Conservation (phyloP, 2,329 filamentous ascomycete genomes). For the Fusarium acutatum region DNA sequence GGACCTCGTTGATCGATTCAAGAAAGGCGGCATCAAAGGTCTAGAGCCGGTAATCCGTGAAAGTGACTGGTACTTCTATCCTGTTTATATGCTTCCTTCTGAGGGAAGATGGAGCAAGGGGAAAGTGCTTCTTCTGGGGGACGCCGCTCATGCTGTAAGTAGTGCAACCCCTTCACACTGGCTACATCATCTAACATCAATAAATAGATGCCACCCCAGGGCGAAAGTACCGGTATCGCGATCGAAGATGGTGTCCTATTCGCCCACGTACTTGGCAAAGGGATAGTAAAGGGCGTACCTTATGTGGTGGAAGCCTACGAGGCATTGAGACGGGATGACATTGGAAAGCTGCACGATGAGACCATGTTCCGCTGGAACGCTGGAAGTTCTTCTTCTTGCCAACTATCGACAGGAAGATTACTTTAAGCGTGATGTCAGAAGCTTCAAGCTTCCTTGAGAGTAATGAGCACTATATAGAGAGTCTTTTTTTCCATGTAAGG, state of each 20-base stretch:
- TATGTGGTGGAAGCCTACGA: background rate
- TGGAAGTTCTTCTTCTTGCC: background rate
- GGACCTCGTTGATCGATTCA: fast-evolving
- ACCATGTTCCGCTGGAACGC: background rate
- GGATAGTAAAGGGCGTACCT: fast-evolving
- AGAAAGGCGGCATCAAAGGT: fast-evolving
- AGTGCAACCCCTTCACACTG: fast-evolving
- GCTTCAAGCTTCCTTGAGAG: background rate
- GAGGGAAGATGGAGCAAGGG: background rate
- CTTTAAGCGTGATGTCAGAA: background rate
- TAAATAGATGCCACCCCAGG: background rate
- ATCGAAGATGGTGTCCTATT: background rate
- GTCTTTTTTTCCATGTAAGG: no score
- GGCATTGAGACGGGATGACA: fast-evolving
- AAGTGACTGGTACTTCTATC: background rate
- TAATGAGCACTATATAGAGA: no score
- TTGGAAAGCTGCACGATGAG: background rate
- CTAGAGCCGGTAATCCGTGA: fast-evolving
- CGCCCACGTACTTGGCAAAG: background rate
- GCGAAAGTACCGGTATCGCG: background rate
- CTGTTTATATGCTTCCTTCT: background rate
- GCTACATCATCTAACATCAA: fast-evolving
- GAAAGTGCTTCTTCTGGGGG: background rate
- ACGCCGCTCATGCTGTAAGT: background rate
- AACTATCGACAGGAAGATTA: background rate